Base-by-base conservation (phyloP, 148 eudicot genomes). In the Spergularia bocconei region DNA sequence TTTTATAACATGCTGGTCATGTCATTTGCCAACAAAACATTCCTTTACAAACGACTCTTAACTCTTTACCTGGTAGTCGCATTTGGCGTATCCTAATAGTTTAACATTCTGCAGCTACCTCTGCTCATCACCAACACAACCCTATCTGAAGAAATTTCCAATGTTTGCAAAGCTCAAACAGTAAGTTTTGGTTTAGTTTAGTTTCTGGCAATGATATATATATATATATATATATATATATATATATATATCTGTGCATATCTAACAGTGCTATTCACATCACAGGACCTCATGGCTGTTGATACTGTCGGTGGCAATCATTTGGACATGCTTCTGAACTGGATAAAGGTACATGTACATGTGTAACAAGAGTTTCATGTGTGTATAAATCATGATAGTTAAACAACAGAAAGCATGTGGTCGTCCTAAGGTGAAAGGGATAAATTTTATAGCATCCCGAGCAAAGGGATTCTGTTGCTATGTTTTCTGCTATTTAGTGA, bases 271-370 rank as follows among this genome's bases (percentile, higher is more conserved):
- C 67, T 74, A 38, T 63, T 48, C 23, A 65, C 77, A 69, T 79
- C 61, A 51, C 87, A 94, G 98, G 91, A 87, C 52, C n/a, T 76
- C 41, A 69, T 76, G 82, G 80, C 77, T 60, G 53, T 79, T 69
- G 79, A 84, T 25, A 73, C 75, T 61, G 78, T 59, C 21, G 25
- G 47, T 15, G 44, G 82, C 71, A 84, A 83, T 74, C 89, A 79
- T 75, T 85, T 91, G 84, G 91, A 87, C 79, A 80, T 91, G 93
- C 96, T 94, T 77, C 87, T 94, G 74, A 76, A 78, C 72, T 94
- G 98, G 98, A 83, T 91, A 78, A 90, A 94, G 98, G 98, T 94
- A 85, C 41, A 39, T 33, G 19, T 70, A 16, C 57, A 70, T 15
- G 44, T 69, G 59, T 69, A 23, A 44, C 39, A 69, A 13, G 14